phyloP scores from a whole-genome alignment of 176 grass and related monocot species.

The Saccharum spontaneum region DNA sequence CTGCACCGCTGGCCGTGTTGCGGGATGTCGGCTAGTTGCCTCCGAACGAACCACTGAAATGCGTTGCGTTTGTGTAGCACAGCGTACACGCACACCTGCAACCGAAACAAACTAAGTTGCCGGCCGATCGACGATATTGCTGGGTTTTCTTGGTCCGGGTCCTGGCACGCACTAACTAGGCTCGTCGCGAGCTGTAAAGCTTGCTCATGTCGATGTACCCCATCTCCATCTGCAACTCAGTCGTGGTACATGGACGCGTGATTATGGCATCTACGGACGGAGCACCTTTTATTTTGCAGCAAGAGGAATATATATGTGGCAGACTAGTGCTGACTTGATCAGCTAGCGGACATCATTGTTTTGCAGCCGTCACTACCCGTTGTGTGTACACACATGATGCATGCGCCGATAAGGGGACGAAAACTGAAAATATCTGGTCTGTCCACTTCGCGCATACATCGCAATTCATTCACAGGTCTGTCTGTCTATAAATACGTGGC shows the following conservation, averaged over 20 bases:
- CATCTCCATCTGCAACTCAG: neutral
- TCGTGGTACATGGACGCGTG: neutral
- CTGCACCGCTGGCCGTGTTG: neutral
- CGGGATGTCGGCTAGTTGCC: constrained; percentile 39
- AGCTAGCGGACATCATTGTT: constrained; percentile 17
- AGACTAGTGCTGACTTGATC: neutral
- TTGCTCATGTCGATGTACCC: neutral
- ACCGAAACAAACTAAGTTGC: too few relatives aligned
- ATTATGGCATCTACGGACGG: neutral
- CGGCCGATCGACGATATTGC: neutral
- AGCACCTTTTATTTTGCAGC: neutral
- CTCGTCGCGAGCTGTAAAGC: constrained; percentile 31
- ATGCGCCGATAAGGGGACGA: neutral
- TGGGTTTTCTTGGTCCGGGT: neutral
- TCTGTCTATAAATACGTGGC: constrained; percentile 30
- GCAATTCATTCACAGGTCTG: neutral
- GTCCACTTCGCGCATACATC: neutral
- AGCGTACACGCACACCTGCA: neutral
- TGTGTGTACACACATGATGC: constrained; percentile 6
- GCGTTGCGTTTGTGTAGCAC: too few relatives aligned
- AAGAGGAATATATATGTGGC: too few relatives aligned
- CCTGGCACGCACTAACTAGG: neutral
- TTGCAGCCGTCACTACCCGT: neutral
- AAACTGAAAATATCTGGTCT: constrained; percentile 27
- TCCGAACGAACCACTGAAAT: neutral